Percentiles rank a stretch among this genome's conserved stretches.
Conservation (phyloP, 2,329 filamentous ascomycete species). For the Xylariales sp. region DNA sequence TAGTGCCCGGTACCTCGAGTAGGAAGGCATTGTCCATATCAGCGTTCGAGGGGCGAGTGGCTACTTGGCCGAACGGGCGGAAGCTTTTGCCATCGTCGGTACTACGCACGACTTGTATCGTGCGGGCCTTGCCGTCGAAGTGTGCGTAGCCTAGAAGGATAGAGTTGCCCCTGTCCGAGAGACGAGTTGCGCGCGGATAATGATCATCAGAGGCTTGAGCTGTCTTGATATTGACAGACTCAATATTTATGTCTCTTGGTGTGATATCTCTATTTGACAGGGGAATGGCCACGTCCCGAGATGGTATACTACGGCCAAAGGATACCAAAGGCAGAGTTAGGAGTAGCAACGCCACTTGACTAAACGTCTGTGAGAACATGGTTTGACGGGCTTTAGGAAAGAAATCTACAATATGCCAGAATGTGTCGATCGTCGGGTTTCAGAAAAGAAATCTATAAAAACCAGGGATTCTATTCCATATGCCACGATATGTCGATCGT, state of each 20-base stretch:
- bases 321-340: conserved; percentile 2
- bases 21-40: conserved; percentile 38
- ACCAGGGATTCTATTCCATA: too few relatives aligned
- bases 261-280: not conserved
- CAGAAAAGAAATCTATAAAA: too few relatives aligned
- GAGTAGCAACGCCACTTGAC: conserved; percentile 3
- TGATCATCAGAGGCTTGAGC: conserved; percentile 21
- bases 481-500: too few relatives aligned
- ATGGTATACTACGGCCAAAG: conserved; percentile 2
- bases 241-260: not conserved
- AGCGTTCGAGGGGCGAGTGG: conserved; percentile 22
- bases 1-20: conserved; percentile 25
- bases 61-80: conserved; percentile 29
- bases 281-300: not conserved
- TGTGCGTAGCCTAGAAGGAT: conserved; percentile 33
- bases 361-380: not conserved
- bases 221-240: not conserved
- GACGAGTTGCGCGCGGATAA: conserved; percentile 33
- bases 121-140: conserved; percentile 22
- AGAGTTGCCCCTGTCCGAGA: conserved; percentile 33
- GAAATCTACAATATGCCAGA: too few relatives aligned
- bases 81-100: conserved; percentile 32
- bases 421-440: too few relatives aligned
- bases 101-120: conserved; percentile 30
- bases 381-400: too few relatives aligned